A percentile compares a stretch with the other conserved stretches of the same genome.
These are phyloP conservation scores for Aspergillus fumigatus DNA, from an alignment of 2,329 filamentous ascomycete genomes.

Conservation along the genomic window DNA sequence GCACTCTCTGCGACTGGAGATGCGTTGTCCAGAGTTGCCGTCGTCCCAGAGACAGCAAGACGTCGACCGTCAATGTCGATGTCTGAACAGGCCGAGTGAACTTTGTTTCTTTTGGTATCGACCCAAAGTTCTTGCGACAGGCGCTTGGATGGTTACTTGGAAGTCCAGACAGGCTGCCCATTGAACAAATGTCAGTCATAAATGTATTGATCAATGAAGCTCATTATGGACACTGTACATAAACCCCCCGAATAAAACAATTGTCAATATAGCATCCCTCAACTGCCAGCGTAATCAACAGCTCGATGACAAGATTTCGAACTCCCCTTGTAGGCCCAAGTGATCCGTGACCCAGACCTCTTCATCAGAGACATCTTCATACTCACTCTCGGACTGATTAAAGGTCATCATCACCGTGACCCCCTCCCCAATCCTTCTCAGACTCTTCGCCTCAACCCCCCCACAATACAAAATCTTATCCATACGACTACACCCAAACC, in stretches of 20 bases:
- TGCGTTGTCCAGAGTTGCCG: conserved; percentile 19
- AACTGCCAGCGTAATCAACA: not conserved
- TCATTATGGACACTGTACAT: not conserved
- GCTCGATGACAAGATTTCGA: not conserved
- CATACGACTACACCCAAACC: conserved; percentile 51
- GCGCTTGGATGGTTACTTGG: not conserved
- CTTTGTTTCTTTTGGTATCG: not conserved
- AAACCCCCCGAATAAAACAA: not conserved
- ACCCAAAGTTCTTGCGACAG: not conserved
- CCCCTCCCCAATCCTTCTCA: conserved; percentile 48
- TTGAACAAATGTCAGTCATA: not conserved
- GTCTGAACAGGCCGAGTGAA: conserved; percentile 14
- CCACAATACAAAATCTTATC: conserved; percentile 52
- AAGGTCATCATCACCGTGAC: conserved; percentile 37
- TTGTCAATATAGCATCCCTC: not conserved
- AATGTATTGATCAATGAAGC: not conserved
- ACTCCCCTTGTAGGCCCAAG: conserved; percentile 40
- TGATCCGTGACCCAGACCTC: conserved; percentile 51
- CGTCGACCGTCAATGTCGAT: conserved; percentile 10
- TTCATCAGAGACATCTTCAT: conserved; percentile 29
- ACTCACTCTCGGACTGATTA: conserved; percentile 24
- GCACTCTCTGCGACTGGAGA: conserved; percentile 36
- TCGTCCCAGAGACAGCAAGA: conserved; percentile 10
- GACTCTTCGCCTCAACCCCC: conserved; percentile 19
- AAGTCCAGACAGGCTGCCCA: not conserved